Conservation (phyloP, 176 grass and related monocot species). For the Triticum dicoccoides region DNA sequence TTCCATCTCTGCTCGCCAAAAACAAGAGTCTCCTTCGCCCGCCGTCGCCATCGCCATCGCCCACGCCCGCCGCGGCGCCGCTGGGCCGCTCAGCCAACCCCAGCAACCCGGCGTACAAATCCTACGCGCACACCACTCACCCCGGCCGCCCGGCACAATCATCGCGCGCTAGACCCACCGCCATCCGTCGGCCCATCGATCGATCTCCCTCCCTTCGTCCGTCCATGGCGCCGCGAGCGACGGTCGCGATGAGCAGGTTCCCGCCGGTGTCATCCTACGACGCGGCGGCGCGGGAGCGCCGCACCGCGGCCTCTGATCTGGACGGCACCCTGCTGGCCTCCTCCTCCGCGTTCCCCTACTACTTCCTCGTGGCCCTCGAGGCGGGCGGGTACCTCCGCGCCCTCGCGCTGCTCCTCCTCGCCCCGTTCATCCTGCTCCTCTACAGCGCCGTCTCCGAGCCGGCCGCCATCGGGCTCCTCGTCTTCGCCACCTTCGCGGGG, state of each 20-base stretch:
- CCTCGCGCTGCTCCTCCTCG: slow-evolving; percentile 36
- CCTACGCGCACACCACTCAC: background rate
- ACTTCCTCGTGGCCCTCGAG: slow-evolving; percentile 79
- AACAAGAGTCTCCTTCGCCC: background rate
- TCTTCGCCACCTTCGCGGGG: slow-evolving; percentile 66
- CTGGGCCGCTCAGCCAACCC: background rate
- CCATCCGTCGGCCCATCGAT: background rate
- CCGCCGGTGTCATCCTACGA: slow-evolving; percentile 45
- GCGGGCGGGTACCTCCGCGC: slow-evolving; percentile 68
- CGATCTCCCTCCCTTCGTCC: background rate
- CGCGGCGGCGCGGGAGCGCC: background rate
- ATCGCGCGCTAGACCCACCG: too few species aligned
- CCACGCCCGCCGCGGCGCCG: background rate
- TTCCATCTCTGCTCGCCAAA: background rate
- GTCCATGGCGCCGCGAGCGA: background rate
- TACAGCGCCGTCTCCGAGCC: slow-evolving; percentile 70
- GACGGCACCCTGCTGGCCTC: slow-evolving; percentile 81
- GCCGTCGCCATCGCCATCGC: background rate
- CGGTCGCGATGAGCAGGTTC: background rate
- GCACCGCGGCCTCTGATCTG: slow-evolving; percentile 60
- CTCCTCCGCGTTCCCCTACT: slow-evolving; percentile 87
- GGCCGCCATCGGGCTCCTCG: slow-evolving; percentile 68
- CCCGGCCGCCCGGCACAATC: background rate
- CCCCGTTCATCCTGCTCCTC: slow-evolving; percentile 60
- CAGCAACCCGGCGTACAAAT: background rate